These are phyloP conservation scores for Primulina eburnea DNA, from an alignment of 257 asterid genomes.

Conservation along the genomic window DNA sequence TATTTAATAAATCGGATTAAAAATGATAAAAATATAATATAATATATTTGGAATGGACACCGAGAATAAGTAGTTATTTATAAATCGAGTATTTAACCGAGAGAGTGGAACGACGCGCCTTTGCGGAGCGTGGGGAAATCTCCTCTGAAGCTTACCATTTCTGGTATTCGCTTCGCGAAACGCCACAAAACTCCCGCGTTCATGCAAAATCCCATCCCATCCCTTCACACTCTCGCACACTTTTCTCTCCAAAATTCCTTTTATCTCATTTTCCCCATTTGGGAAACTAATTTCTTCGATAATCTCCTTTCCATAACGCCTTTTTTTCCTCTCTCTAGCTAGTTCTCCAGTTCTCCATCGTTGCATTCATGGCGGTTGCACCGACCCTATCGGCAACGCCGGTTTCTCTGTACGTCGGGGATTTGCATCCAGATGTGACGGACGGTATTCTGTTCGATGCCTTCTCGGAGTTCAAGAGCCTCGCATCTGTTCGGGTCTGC, in stretches of 20 bases:
- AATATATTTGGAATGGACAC: too few species aligned
- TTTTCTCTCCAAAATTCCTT: background rate
- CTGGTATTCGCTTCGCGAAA: constrained; percentile 30
- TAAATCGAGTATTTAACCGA: too few species aligned
- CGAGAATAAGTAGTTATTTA: too few species aligned
- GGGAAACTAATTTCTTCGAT: constrained; percentile 14
- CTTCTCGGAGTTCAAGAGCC: constrained; percentile 41
- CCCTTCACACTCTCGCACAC: constrained; percentile 25
- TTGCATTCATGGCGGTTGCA: constrained; percentile 35
- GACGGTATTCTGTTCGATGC: constrained; percentile 39
- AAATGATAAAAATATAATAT: too few species aligned
- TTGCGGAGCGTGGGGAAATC: constrained; percentile 22
- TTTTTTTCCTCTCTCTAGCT: background rate
- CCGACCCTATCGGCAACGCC: constrained; percentile 24
- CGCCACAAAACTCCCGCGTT: constrained; percentile 68
- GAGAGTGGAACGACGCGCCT: constrained; percentile 34
- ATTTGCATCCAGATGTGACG: constrained; percentile 44
- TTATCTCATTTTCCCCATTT: constrained; percentile 9
- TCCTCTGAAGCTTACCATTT: constrained; percentile 13
- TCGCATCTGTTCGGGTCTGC: constrained; percentile 53
- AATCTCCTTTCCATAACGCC: constrained; percentile 30
- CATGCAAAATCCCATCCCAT: constrained; percentile 43
- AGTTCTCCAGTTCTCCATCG: background rate
- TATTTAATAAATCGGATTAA: too few species aligned
- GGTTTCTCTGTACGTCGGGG: constrained; percentile 58